Percentiles rank a stretch among this genome's conserved stretches.
Evolutionary conservation across 257 asterid species (phyloP).

Genomic region (Anisodus acutangulus): DNA sequence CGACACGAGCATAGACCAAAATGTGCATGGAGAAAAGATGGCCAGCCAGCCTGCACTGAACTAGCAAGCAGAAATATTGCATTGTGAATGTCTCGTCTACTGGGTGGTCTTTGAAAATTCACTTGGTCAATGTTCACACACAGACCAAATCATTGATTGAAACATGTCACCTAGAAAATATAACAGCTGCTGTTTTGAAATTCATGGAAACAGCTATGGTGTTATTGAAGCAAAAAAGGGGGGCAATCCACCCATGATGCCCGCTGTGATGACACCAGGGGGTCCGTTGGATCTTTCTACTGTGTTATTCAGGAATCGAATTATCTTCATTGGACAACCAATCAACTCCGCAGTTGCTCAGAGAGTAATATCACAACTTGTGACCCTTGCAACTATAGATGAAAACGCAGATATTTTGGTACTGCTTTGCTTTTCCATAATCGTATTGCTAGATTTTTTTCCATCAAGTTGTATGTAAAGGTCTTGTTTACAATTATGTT

Average conservation of each 20-base stretch:
- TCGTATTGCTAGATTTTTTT: neutral
- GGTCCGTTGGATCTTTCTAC: conserved; percentile 92
- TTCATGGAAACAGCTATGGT: conserved; percentile 53
- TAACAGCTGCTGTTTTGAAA: conserved; percentile 24
- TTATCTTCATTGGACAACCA: conserved; percentile 89
- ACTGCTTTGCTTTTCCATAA: conserved; percentile 25
- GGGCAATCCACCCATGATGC: conserved; percentile 87
- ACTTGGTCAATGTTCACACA: neutral
- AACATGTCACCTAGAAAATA: neutral
- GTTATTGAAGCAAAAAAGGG: conserved; percentile 78
- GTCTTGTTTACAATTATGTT: neutral
- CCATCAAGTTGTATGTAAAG: conserved; percentile 9
- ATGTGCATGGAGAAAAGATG: neutral
- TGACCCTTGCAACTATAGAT: conserved; percentile 92
- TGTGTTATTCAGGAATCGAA: conserved; percentile 88
- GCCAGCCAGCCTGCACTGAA: neutral
- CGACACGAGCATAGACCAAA: conserved; percentile 11
- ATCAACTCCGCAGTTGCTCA: conserved; percentile 86
- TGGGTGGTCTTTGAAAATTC: conserved; percentile 1
- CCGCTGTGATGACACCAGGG: conserved; percentile 90
- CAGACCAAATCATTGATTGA: neutral
- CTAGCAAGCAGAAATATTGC: conserved; percentile 2
- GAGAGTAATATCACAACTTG: conserved; percentile 91
- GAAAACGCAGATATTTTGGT: conserved; percentile 94
- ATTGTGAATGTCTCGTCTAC: neutral